Evolutionary conservation across 257 asterid species (phyloP).

Genomic region (Solanum pennellii): DNA sequence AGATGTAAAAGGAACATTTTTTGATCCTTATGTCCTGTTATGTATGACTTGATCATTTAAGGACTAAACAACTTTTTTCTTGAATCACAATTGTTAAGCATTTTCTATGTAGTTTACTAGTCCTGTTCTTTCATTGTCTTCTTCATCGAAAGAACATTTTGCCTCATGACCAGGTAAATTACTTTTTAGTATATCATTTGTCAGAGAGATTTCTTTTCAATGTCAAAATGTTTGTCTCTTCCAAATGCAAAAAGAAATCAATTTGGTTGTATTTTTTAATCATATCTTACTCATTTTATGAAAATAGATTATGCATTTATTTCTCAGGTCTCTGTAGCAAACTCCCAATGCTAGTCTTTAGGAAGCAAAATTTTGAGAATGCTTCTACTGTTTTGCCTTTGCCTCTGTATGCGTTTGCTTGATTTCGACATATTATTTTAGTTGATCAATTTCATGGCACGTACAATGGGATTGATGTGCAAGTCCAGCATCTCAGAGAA

Average conservation of each 20-base stretch:
- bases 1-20: neutral
- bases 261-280: too few relatives aligned
- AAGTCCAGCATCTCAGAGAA: neutral
- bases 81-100: neutral
- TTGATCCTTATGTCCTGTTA: neutral
- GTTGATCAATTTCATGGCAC: neutral
- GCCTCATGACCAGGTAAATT: too few relatives aligned
- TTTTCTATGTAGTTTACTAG: neutral
- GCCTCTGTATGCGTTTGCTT: neutral
- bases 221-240: too few relatives aligned
- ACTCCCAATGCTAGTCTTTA: too few relatives aligned
- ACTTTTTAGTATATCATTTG: too few relatives aligned
- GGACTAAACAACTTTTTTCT: neutral
- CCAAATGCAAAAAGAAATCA: too few relatives aligned
- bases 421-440: conserved; percentile 1
- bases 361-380: neutral
- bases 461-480: neutral
- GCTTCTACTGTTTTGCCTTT: neutral
- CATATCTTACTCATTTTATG: too few relatives aligned
- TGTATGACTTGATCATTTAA: neutral
- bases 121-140: neutral
- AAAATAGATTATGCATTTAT: too few relatives aligned
- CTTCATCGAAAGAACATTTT: too few relatives aligned
- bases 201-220: too few relatives aligned
- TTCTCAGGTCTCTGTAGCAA: too few relatives aligned